Conservation (phyloP, 2,329 filamentous ascomycete species). For the Aphanocladium album region DNA sequence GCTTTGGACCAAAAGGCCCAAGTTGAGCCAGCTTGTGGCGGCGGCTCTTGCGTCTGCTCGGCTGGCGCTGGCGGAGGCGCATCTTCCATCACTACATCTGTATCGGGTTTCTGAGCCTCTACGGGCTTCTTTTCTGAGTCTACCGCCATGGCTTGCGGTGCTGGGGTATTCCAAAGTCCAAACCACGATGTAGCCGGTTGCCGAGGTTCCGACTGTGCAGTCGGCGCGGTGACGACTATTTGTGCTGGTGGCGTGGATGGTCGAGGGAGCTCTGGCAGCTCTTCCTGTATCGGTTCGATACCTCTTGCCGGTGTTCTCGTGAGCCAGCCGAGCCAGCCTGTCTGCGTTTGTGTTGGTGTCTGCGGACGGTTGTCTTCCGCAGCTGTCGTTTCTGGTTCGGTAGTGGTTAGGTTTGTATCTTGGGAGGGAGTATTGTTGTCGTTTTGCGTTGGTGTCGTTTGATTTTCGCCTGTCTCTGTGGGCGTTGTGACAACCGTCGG, state of each 20-base stretch:
- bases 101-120: constrained; percentile 23
- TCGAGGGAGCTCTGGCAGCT: constrained; percentile 9
- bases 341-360: constrained; percentile 17
- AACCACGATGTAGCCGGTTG: constrained; percentile 33
- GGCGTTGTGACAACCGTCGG: background rate
- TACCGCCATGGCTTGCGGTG: constrained; percentile 14
- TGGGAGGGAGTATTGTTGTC: background rate
- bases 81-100: constrained; percentile 41
- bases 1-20: constrained; percentile 80
- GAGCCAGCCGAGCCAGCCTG: constrained; percentile 55
- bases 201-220: constrained; percentile 16
- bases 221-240: constrained; percentile 6
- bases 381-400: background rate
- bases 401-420: background rate
- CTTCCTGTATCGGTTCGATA: constrained; percentile 1
- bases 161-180: constrained; percentile 31
- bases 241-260: constrained; percentile 22
- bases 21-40: constrained; percentile 55
- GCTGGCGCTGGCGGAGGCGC: constrained; percentile 21
- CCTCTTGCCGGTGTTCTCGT: constrained; percentile 24
- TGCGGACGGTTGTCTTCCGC: background rate
- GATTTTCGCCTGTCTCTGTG: background rate
- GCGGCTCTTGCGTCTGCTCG: constrained; percentile 27
- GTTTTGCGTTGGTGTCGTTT: background rate
- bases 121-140: constrained; percentile 17